Conservation (phyloP, 148 eudicot species). For the Polygonum maritimum region DNA sequence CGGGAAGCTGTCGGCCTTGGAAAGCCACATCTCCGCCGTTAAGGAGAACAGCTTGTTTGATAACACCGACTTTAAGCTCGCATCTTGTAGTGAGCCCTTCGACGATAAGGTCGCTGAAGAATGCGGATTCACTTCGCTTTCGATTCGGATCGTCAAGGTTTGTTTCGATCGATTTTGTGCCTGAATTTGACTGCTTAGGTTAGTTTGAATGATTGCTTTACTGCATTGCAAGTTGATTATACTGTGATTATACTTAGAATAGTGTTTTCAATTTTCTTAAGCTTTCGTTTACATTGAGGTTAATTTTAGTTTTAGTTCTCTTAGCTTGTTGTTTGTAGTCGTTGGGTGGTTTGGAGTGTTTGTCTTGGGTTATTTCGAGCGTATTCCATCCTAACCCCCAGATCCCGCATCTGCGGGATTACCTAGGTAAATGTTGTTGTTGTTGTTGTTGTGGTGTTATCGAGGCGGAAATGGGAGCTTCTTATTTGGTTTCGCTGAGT, state of each 20-base stretch:
- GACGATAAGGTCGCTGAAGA: conserved; percentile 68
- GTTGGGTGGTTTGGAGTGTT: no score
- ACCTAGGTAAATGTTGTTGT: no score
- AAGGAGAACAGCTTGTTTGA: conserved; percentile 42
- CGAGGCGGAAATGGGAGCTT: not conserved
- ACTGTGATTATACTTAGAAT: no score
- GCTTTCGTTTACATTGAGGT: no score
- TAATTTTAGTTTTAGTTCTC: no score
- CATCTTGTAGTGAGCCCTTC: conserved; percentile 53
- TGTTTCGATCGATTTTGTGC: not conserved
- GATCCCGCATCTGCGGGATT: no score
- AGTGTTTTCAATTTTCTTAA: no score
- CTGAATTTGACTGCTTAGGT: not conserved
- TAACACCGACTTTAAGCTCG: conserved; percentile 92
- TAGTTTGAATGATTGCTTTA: not conserved
- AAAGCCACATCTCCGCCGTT: conserved; percentile 58
- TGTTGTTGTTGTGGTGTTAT: not conserved
- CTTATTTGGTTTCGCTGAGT: not conserved
- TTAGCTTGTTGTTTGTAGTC: no score
- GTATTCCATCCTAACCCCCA: no score
- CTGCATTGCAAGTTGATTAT: not conserved
- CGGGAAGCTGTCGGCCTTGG: conserved; percentile 50
- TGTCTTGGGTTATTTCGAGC: no score
- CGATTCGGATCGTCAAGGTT: conserved; percentile 80
- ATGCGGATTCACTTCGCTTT: conserved; percentile 85